Base-by-base conservation (phyloP, 2,329 filamentous ascomycete genomes). In the Tympanopsis confertula region DNA sequence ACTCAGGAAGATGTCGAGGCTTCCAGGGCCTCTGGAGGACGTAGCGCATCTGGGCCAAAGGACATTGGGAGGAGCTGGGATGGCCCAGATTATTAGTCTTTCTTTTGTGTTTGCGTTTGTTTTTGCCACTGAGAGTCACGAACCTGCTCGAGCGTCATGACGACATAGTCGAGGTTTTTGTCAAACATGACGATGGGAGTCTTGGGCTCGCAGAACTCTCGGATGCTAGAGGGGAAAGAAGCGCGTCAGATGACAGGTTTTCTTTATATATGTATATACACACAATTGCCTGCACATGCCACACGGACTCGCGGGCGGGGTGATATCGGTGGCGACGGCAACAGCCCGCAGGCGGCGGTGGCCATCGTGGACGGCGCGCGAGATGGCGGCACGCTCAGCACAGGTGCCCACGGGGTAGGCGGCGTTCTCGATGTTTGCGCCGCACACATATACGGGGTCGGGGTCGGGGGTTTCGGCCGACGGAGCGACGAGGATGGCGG, bases 271-370 rank as follows among this genome's bases (percentile, higher is more conserved):
- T 38, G 12, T 19, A 5, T 20, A 36, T 20, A 69, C 75, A 64
- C 55, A 86, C 82, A 89, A 94, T 57, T 95, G 89, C 50, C 89
- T 71, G 58, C 89, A 96, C 87, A 94, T 95, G 39, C 91, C 91
- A 55, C 91, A 98, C 1, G 91, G 91, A 44, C 80, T 79, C 35
- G 72, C 72, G 3, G 78, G 76, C 20, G 76, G 74, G 20, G 59
- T 61, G 30, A 84, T 81, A 54, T 95, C 84, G 4, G 88, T 93
- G 5, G 84, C 74, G 3, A 98, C 87, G 13, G 84, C 89, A 17
- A 98, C 60, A 15, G 88, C 89, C 51, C 76, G 79, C 61, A 93
- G n/a, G 7, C n/a, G 22, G 22, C 22, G 7, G 45, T 71, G 59
- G 3, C 74, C 72, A 37, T 63, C 63, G 5, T 75, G 72, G 4